A percentile compares a stretch with the other conserved stretches of the same genome.
phyloP scores from a whole-genome alignment of 345 rosid genomes.

The Bruguiera gymnorhiza region DNA sequence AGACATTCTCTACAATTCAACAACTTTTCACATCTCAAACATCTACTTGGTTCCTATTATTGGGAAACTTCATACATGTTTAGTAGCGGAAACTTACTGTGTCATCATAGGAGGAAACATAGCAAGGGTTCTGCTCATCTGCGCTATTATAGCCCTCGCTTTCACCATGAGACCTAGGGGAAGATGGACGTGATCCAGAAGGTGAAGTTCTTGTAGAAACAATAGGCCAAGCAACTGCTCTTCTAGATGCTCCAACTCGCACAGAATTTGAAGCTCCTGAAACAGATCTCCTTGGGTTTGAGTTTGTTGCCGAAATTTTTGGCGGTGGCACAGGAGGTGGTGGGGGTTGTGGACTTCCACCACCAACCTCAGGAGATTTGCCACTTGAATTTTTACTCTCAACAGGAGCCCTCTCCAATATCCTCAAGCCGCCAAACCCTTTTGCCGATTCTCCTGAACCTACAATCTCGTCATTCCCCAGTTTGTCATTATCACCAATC shows the following conservation, averaged over 20 bases:
- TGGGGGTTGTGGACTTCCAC: constrained; percentile 58
- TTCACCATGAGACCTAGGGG: constrained; percentile 92
- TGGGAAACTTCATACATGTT: background rate
- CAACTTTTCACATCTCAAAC: background rate
- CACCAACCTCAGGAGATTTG: constrained; percentile 33
- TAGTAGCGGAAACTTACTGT: constrained; percentile 44
- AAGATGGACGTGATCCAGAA: constrained; percentile 85
- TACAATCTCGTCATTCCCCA: constrained; percentile 33
- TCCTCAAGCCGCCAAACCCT: constrained; percentile 40
- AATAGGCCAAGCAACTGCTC: constrained; percentile 71
- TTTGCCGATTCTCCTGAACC: constrained; percentile 30
- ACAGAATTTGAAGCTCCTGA: constrained; percentile 51
- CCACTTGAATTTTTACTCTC: constrained; percentile 55
- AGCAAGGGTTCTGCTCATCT: constrained; percentile 86
- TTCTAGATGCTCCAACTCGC: constrained; percentile 60
- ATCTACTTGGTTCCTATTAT: background rate
- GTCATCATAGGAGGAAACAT: constrained; percentile 65
- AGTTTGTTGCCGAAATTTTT: constrained; percentile 43
- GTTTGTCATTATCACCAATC: constrained; percentile 33
- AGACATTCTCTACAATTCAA: background rate
- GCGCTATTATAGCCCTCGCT: constrained; percentile 96
- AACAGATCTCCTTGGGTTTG: constrained; percentile 46
- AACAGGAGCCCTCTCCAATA: constrained; percentile 36
- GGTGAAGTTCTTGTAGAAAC: constrained; percentile 78
- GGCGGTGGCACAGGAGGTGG: constrained; percentile 94